Evolutionary conservation across 2,329 filamentous ascomycete species (phyloP), one percentile per base, ranked within the genome.

Genomic region (Teratosphaeria viscida): DNA sequence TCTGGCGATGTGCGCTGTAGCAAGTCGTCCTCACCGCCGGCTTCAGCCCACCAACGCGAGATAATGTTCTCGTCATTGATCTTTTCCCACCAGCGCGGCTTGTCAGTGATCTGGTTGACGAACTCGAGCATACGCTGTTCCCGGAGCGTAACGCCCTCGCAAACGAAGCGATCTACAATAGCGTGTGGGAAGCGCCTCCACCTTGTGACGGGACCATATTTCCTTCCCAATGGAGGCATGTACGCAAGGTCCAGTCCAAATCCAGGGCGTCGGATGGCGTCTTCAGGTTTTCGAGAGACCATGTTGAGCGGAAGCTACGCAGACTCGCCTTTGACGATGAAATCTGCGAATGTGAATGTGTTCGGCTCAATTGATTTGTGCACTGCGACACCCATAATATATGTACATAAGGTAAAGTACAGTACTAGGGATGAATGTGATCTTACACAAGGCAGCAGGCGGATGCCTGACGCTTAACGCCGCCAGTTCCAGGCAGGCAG

Each of bases 101-200:
- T 72, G 56, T 73, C 71, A 16, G 66, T 70, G 12, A 72, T 60
- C 10, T 64, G 57, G 16, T 64, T 61, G 61, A 72, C 65, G 34
- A 72, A 58, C 1, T 60, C 63, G n/a, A 71, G 60, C 70, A 72
- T 72, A 5, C 57, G 59, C 8, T 63, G 56, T 59, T 72, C 70
- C 16, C 65, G 60, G 7, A 66, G 53, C 6, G 65, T 66, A 26
- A 66, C 16, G 16, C 43, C 43, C n/a, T 60, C 49, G 2, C 23
- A 55, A 2, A 58, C 63, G 34, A 14, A 62, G 56, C 60, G 67
- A 54, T 68, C 64, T 5, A 52, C 54, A 8, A 69, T 59, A 19
- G 66, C 68, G 52, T 69, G 65, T 0, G 60, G 55, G 37, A 67
- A 68, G 2, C 57, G 55, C 2, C 57, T 55, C 43, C 43, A 47